Percentiles rank a stretch among this genome's conserved stretches.
These are phyloP conservation scores for Aspergillus wentii DNA, from an alignment of 495 filamentous ascomycete genomes.

Conservation along the genomic window DNA sequence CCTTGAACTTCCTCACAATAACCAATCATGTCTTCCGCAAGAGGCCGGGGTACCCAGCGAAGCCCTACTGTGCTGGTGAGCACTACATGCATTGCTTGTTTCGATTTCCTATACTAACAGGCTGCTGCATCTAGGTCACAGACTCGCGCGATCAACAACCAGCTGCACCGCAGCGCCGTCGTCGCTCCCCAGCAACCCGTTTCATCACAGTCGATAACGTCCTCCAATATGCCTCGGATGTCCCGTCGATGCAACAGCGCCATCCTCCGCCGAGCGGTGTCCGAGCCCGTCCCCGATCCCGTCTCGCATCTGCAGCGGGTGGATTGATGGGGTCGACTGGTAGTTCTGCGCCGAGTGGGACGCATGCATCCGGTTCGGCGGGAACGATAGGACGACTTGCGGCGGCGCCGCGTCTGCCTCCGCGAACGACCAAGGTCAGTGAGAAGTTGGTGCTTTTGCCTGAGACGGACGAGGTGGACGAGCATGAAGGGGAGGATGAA, in stretches of 20 bases:
- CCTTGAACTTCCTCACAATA: background rate
- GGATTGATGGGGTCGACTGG: constrained; percentile 23
- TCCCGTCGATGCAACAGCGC: constrained; percentile 90
- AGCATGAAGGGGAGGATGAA: constrained; percentile 45
- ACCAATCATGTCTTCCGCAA: constrained; percentile 28
- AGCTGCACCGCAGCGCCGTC: constrained; percentile 26
- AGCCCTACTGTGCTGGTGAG: constrained; percentile 53
- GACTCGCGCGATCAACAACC: constrained; percentile 52
- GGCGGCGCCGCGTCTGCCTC: constrained; percentile 72
- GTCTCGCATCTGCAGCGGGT: constrained; percentile 33
- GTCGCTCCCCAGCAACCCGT: constrained; percentile 55
- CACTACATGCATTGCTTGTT: constrained; percentile 3
- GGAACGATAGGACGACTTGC: constrained; percentile 35
- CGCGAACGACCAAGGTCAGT: constrained; percentile 84
- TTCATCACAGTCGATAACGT: constrained; percentile 95
- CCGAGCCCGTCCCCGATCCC: constrained; percentile 44
- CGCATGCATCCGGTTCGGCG: constrained; percentile 10
- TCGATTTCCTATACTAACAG: constrained; percentile 4
- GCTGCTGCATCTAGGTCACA: constrained; percentile 42
- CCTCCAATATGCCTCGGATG: constrained; percentile 88
- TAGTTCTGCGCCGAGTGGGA: constrained; percentile 9
- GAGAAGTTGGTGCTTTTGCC: constrained; percentile 95
- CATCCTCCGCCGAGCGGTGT: constrained; percentile 58
- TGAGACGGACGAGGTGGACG: constrained; percentile 56
- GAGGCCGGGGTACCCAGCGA: constrained; percentile 40